These are phyloP conservation scores for Naematelia encephala DNA, from an alignment of 768 basidiomycete genomes.

Conservation along the genomic window DNA sequence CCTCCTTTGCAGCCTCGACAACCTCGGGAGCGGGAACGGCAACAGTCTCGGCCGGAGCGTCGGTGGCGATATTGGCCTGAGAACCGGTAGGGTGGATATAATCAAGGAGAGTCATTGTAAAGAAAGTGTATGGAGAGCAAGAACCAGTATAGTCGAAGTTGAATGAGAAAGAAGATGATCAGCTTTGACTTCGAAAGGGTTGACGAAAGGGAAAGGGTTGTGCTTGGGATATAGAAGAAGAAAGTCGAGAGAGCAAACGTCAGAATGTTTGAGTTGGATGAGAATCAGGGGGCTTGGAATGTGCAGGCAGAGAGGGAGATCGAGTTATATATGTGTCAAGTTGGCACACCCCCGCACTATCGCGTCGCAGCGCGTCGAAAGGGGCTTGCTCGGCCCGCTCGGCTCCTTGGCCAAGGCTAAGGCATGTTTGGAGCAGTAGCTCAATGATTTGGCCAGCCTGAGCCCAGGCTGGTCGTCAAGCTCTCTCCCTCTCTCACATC, in stretches of 20 bases:
- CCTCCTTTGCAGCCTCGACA: constrained; percentile 50
- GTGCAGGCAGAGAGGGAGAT: background rate
- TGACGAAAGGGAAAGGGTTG: too few relatives aligned
- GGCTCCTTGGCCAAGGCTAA: background rate
- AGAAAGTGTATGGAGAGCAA: background rate
- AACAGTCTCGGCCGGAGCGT: constrained; percentile 53
- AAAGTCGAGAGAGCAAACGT: background rate
- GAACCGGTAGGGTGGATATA: constrained; percentile 15
- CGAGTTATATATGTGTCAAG: background rate
- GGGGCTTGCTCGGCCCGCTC: background rate
- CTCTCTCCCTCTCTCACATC: background rate
- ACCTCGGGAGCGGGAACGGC: background rate
- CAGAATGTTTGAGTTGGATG: background rate
- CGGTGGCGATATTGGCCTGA: constrained; percentile 20
- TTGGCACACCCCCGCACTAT: background rate
- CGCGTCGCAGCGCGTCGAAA: background rate
- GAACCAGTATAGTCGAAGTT: background rate
- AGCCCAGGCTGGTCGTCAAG: background rate
- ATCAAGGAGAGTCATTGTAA: constrained; percentile 22
- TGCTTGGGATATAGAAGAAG: background rate
- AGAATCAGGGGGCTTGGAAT: background rate
- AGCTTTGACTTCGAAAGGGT: background rate
- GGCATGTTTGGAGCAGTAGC: background rate
- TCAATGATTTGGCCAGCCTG: background rate
- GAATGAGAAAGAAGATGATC: background rate